Evolutionary conservation across 2,329 filamentous ascomycete species (phyloP), one percentile per base, ranked within the genome.

Genomic region (Xylaria hypoxylon): DNA sequence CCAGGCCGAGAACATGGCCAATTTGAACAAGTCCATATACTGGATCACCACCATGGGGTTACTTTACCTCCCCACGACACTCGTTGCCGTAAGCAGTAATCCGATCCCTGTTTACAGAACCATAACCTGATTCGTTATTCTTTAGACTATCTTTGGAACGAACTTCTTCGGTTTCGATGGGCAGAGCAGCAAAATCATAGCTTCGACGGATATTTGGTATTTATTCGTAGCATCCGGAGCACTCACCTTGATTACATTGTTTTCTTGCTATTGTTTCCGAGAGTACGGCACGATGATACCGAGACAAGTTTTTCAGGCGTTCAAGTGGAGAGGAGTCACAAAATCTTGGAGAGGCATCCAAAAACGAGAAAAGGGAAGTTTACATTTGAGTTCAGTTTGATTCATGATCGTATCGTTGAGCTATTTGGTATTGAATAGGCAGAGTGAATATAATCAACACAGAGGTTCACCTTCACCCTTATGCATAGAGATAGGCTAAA

Each of bases 21-120:
- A 4, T 44, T n/a, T 44, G n/a, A 44, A 15, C 40, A 44, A 44
- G 17, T 44, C 40, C 5, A 44, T 15, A n/a, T 44, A 44, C 40
- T 44, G 40, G 40, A 44, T 44, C n/a, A 44, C 40, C n/a, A 44
- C n/a, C 15, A 44, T 44, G 15, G 40, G 40, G 40, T 19, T 44
- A 15, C 40, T 44, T n/a, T 44, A 44, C 15, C 40, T 44, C 15
- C 40, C 40, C 17, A 44, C 17, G 8, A 44, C 40, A 4, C 40
- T 44, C n/a, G 40, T 44, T 44, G 40, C 40, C n/a, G 40, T 44
- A 44, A 44, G 40, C n/a, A 4, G 40, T 7, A 3, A n/a, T 19
- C 40, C 5, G 5, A 2, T 44, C n/a, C 17, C 17, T 19, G 15
- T 3, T n/a, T n/a, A 6, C n/a, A 44, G 28, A 31, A 31, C 8